Evolutionary conservation across 2,329 filamentous ascomycete genomes (phyloP).

Genomic region (Monosporascus sp.): DNA sequence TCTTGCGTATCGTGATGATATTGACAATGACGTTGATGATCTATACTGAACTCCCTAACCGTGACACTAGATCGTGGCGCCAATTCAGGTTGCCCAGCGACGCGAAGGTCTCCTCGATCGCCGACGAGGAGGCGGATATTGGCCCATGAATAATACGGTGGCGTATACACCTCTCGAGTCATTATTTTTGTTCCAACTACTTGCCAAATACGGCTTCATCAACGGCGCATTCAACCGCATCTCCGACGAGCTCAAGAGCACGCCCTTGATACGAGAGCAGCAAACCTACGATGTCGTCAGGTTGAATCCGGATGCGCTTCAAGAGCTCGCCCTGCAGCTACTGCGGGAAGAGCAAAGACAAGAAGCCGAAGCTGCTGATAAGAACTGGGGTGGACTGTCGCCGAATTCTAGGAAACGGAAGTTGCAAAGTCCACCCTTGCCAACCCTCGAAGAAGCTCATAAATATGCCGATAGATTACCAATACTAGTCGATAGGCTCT

Average conservation of each 20-base stretch:
- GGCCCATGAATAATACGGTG: slow-evolving; percentile 53
- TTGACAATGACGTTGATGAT: not conserved
- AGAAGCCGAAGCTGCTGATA: slow-evolving; percentile 38
- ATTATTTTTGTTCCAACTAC: slow-evolving; percentile 76
- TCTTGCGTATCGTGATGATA: not conserved
- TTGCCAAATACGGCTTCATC: slow-evolving; percentile 62
- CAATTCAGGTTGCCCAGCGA: slow-evolving; percentile 47
- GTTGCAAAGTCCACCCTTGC: slow-evolving; percentile 57
- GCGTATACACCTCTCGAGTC: slow-evolving; percentile 81
- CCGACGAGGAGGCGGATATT: slow-evolving; percentile 45
- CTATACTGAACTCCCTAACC: slow-evolving; percentile 14
- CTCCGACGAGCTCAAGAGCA: slow-evolving; percentile 68
- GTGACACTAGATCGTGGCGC: slow-evolving; percentile 43
- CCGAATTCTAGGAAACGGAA: slow-evolving; percentile 69
- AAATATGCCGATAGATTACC: slow-evolving; percentile 65
- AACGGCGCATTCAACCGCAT: slow-evolving; percentile 63
- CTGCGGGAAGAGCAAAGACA: slow-evolving; percentile 65
- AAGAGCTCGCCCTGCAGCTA: slow-evolving; percentile 70
- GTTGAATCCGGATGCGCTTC: slow-evolving; percentile 71
- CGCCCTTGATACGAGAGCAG: slow-evolving; percentile 66
- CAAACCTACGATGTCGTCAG: slow-evolving; percentile 67
- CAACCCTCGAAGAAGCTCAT: slow-evolving; percentile 60
- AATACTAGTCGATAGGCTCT: slow-evolving; percentile 65
- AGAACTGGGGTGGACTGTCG: slow-evolving; percentile 40
- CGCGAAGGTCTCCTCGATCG: slow-evolving; percentile 49